Evolutionary conservation across 495 filamentous ascomycete species (phyloP).

Genomic region (Neurospora intermedia): DNA sequence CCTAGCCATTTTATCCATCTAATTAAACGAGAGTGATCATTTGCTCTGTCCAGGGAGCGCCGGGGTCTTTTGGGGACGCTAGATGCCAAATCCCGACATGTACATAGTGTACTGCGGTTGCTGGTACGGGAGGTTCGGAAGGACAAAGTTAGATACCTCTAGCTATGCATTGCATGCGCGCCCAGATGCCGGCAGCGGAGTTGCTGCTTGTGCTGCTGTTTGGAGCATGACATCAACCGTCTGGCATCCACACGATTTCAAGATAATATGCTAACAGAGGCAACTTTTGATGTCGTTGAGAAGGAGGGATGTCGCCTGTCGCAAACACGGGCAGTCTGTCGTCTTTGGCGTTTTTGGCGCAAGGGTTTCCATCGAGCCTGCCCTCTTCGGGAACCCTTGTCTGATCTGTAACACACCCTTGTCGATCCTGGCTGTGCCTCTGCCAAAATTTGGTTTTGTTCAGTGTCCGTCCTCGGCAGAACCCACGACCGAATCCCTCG

Average conservation of each 20-base stretch:
- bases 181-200: background rate
- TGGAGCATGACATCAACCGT: background rate
- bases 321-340: background rate
- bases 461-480: background rate
- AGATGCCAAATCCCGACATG: background rate
- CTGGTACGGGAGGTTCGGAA: background rate
- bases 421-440: constrained; percentile 19
- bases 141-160: background rate
- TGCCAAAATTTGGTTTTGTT: constrained; percentile 18
- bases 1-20: background rate
- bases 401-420: constrained; percentile 23
- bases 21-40: background rate
- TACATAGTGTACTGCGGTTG: background rate
- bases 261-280: background rate
- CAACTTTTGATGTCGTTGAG: background rate
- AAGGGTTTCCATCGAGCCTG: constrained; percentile 1
- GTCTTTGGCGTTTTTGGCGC: background rate
- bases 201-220: background rate
- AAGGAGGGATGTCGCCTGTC: background rate
- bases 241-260: background rate
- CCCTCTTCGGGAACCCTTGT: constrained; percentile 14
- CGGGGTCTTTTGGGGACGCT: background rate
- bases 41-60: background rate
- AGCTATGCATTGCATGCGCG: background rate
- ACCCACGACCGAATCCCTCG: constrained; percentile 8